phyloP scores from a whole-genome alignment of 768 basidiomycete species.

The Phallus indusiatus region DNA sequence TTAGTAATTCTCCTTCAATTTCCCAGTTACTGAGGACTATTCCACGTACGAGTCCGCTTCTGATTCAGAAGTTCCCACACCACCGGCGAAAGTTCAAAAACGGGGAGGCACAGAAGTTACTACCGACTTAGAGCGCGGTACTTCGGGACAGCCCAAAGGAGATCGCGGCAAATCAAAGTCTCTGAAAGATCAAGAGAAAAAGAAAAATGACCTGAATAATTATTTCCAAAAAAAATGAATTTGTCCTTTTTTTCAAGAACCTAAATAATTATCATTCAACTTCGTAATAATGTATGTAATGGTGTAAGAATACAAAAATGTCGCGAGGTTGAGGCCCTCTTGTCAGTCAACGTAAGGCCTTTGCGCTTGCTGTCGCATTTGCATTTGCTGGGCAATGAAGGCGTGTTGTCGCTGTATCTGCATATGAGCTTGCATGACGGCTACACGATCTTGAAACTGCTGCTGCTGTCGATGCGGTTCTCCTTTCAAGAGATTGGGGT shows the following conservation, averaged over 20 bases:
- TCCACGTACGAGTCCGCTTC: conserved; percentile 74
- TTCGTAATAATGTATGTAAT: too few species aligned
- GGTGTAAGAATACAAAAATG: too few species aligned
- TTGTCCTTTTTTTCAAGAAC: neutral
- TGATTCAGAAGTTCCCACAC: conserved; percentile 33
- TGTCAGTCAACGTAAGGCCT: neutral
- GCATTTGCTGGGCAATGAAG: neutral
- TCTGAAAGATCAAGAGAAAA: neutral
- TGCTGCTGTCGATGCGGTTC: neutral
- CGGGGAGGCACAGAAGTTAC: too few species aligned
- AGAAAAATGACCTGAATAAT: neutral
- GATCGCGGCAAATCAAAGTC: neutral
- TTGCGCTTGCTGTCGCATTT: neutral
- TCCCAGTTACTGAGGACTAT: conserved; percentile 64
- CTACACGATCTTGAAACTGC: neutral
- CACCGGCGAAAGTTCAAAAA: too few species aligned
- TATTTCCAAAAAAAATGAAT: neutral
- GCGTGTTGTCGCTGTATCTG: neutral
- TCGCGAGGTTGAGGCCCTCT: neutral
- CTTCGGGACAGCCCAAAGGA: too few species aligned
- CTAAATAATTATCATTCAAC: too few species aligned
- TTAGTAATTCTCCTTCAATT: neutral
- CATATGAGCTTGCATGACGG: neutral
- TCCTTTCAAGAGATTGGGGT: neutral
- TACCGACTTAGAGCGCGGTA: too few species aligned